phyloP scores from a whole-genome alignment of 352 stramenopile species.

The Globisporangium echinulatum region DNA sequence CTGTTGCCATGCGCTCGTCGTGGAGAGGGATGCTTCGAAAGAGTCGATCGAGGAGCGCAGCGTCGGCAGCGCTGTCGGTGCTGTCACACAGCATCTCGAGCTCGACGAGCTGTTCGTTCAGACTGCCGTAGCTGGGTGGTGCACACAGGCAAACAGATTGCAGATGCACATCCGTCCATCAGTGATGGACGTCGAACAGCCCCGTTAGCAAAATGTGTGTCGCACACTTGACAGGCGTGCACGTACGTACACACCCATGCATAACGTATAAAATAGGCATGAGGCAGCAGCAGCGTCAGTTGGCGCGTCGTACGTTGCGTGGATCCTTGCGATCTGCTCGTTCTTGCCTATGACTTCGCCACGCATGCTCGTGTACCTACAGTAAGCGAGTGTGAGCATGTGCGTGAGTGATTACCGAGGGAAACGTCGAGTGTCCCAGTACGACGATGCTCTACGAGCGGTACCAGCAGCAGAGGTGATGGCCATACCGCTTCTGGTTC shows the following conservation, averaged over 20 bases:
- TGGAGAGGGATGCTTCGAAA: conserved; percentile 40
- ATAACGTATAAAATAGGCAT: too few relatives aligned
- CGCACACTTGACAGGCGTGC: too few relatives aligned
- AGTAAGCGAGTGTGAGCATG: background rate
- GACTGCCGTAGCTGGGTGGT: conserved; percentile 27
- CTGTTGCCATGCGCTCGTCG: conserved; percentile 18
- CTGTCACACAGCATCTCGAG: conserved; percentile 35
- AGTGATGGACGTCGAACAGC: background rate
- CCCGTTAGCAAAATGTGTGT: background rate
- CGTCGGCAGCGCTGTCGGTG: conserved; percentile 29
- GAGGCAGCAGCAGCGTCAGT: too few relatives aligned
- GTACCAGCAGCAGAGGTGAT: background rate
- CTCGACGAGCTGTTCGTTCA: conserved; percentile 30
- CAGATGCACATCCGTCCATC: too few relatives aligned
- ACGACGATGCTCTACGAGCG: too few relatives aligned
- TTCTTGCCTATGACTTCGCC: conserved; percentile 22
- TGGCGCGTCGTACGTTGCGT: conserved; percentile 8
- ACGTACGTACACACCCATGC: too few relatives aligned
- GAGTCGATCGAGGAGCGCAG: conserved; percentile 31
- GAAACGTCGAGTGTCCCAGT: background rate
- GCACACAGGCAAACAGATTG: too few relatives aligned
- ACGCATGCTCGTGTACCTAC: conserved; percentile 27
- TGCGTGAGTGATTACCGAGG: background rate
- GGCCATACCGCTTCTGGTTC: conserved; percentile 33
- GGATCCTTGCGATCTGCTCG: conserved; percentile 12